Evolutionary conservation across 2,329 filamentous ascomycete genomes (phyloP).

Genomic region (Alternaria sp.): DNA sequence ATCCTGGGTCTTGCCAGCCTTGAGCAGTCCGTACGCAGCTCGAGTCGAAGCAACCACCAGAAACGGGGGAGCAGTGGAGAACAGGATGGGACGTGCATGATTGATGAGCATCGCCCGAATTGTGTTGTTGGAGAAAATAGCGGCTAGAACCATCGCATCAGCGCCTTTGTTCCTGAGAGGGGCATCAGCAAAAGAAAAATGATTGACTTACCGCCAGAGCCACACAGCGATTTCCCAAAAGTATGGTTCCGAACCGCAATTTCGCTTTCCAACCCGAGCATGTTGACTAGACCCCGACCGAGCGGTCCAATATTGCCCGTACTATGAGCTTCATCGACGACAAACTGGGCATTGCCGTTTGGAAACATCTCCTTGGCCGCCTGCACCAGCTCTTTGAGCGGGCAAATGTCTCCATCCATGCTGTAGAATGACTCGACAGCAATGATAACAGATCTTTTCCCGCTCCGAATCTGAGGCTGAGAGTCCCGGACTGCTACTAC

Average conservation of each 20-base stretch:
- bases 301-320: constrained; percentile 65
- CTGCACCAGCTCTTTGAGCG: constrained; percentile 66
- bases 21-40: constrained; percentile 40
- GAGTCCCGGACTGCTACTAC: constrained; percentile 41
- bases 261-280: constrained; percentile 38
- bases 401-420: constrained; percentile 80
- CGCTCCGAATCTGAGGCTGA: constrained; percentile 29
- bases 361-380: constrained; percentile 66
- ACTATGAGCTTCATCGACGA: constrained; percentile 74
- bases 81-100: constrained; percentile 40
- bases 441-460: constrained; percentile 43
- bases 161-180: no score
- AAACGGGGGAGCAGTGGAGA: constrained; percentile 47
- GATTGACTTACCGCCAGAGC: constrained; percentile 35
- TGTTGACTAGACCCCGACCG: constrained; percentile 64
- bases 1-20: constrained; percentile 8
- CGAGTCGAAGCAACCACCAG: constrained; percentile 49
- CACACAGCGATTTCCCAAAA: constrained; percentile 39
- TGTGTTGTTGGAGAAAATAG: constrained; percentile 29
- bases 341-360: constrained; percentile 65
- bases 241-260: constrained; percentile 40
- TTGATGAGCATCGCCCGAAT: constrained; percentile 8
- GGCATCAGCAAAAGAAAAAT: no score
- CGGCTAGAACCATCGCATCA: background rate
- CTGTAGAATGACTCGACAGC: constrained; percentile 64